A percentile compares a stretch with the other conserved stretches of the same genome.
Evolutionary conservation across 2,329 filamentous ascomycete species (phyloP).

Genomic region (Epichloe bromicola): DNA sequence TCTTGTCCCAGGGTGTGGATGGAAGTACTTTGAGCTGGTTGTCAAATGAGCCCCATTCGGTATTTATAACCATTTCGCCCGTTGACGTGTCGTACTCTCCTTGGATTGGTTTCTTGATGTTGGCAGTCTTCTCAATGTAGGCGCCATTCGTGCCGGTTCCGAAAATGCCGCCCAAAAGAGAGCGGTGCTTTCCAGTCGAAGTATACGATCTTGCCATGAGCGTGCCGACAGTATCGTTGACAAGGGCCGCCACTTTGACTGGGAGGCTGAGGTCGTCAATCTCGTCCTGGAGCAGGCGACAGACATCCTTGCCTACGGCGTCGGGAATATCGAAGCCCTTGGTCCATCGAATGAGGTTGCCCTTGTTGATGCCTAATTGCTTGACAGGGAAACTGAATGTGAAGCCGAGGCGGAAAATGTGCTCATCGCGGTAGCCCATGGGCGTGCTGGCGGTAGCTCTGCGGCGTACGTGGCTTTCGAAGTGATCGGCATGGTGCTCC

Average conservation of each 20-base stretch:
- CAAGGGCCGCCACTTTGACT: slow-evolving; percentile 86
- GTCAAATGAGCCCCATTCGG: slow-evolving; percentile 97
- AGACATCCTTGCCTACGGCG: slow-evolving; percentile 88
- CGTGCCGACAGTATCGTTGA: slow-evolving; percentile 96
- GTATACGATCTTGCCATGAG: slow-evolving; percentile 97
- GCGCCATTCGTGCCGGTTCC: slow-evolving; percentile 96
- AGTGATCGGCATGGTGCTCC: slow-evolving; percentile 79
- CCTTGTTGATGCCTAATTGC: slow-evolving; percentile 90
- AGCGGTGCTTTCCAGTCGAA: slow-evolving; percentile 72
- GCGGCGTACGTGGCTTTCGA: slow-evolving; percentile 54
- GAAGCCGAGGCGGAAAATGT: slow-evolving; percentile 90
- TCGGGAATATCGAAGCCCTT: slow-evolving; percentile 98
- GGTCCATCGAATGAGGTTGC: slow-evolving; percentile 89
- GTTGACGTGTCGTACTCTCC: slow-evolving; percentile 66
- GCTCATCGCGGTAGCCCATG: slow-evolving; percentile 51
- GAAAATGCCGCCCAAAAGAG: slow-evolving; percentile 91
- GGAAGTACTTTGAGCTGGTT: slow-evolving; percentile 83
- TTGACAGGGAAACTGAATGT: slow-evolving; percentile 97
- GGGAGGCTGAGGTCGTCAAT: slow-evolving; percentile 79
- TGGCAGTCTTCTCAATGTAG: slow-evolving; percentile 83
- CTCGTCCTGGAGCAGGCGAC: slow-evolving; percentile 74
- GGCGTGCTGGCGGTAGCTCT: slow-evolving; percentile 47
- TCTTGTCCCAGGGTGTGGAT: slow-evolving; percentile 67
- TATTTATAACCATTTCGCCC: slow-evolving; percentile 94
- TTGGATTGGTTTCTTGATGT: slow-evolving; percentile 64